Conservation (phyloP, 371 early-diverging fungal species). For the Mortierella sp. region DNA sequence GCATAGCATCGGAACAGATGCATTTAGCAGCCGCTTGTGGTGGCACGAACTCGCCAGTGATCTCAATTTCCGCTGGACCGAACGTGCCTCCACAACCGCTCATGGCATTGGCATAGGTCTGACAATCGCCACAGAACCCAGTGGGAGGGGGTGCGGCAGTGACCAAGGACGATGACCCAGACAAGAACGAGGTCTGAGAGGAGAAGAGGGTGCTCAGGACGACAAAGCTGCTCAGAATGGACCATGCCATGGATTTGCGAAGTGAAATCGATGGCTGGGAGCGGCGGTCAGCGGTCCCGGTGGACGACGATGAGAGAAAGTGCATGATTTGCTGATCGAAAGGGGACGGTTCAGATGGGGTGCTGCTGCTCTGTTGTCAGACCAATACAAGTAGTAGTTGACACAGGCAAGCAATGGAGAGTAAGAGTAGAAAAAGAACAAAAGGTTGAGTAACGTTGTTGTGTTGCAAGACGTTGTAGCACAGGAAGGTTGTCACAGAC, state of each 20-base stretch:
- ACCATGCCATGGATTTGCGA: conserved; percentile 5
- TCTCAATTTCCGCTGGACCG: conserved; percentile 10
- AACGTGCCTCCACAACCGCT: conserved; percentile 33
- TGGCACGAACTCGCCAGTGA: conserved; percentile 20
- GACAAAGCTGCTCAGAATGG: conserved; percentile 5
- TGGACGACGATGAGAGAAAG: too few relatives aligned
- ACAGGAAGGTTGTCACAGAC: too few relatives aligned
- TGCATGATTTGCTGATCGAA: too few relatives aligned
- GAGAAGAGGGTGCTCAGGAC: conserved; percentile 19
- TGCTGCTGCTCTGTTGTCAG: too few relatives aligned
- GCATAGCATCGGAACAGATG: conserved; percentile 26
- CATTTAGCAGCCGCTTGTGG: conserved; percentile 21
- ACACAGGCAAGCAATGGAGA: too few relatives aligned
- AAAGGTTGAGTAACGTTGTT: too few relatives aligned
- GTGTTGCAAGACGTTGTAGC: too few relatives aligned
- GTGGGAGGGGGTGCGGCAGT: conserved; percentile 13
- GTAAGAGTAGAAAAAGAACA: too few relatives aligned
- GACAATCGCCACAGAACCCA: conserved; percentile 44
- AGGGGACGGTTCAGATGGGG: too few relatives aligned
- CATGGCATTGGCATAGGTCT: conserved; percentile 38
- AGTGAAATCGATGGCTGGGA: too few relatives aligned
- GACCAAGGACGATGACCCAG: background rate
- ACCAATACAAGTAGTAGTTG: too few relatives aligned
- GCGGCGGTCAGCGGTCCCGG: too few relatives aligned
- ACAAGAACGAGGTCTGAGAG: background rate